Evolutionary conservation across 2,329 filamentous ascomycete genomes (phyloP), one percentile per base, ranked within the genome.

Genomic region (Curvularia hawaiiensis): DNA sequence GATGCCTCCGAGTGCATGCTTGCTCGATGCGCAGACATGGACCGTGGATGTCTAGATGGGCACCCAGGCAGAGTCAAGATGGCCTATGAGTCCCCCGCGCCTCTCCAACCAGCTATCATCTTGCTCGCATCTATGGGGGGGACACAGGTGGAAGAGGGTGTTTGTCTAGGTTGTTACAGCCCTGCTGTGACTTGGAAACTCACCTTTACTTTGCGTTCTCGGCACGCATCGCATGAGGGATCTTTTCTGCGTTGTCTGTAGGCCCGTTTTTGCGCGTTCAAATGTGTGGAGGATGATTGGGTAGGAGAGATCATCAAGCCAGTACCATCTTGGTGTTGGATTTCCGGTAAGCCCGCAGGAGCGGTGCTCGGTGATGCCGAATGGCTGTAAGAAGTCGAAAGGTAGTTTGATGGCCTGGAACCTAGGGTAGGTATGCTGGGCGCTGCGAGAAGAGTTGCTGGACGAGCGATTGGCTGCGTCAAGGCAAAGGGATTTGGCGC

Each of bases 231-330:
- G 76, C 95, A 99, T 72, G 92, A 98, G 1, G 95, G 95, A 70
- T 99, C 95, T 74, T 99, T 99, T 66, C 95, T 86, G 65, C 95
- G 84, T 76, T 99, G 95, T 24, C 95, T 88, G 79, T 98, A 99
- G 3, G 95, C 94, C 72, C 95, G 84, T 77, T 98, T 98, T 76
- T 96, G 92, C 31, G 90, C 85, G 66, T 90, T 89, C 63, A 85
- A 75, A 67, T 82, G 83, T 38, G 83, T 80, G 24, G 80, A 76
- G 24, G 73, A 76, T 47, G 73, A 78, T 65, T 71, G 77, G 45
- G 64, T 77, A 33, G 64, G 79, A 54, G 69, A 80, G 66, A 77
- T 78, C 62, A 68, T 78, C 76, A 81, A 40, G 41, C 51, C 56
- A 64, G 75, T 50, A 73, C 62, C 40, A 66, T 76, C 60, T 65